Evolutionary conservation across 768 basidiomycete species (phyloP), one percentile per base, ranked within the genome.

Genomic region (Phanerochaete carnosa): DNA sequence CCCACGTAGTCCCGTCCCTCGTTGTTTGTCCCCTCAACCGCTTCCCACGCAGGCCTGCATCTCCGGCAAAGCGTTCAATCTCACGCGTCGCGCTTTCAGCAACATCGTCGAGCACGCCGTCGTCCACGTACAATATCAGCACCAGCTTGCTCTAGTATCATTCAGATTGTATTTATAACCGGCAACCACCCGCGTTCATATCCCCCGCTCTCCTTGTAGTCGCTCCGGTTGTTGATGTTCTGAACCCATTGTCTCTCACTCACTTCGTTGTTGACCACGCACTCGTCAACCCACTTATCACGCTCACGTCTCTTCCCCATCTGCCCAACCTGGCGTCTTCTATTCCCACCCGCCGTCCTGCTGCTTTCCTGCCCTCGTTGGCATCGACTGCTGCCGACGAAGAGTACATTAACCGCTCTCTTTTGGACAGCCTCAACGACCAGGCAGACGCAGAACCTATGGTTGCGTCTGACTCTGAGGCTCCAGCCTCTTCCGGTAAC

Each of bases 361-460:
- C 64, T 15, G 64, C 71, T 43, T 68, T 73, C 63, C 56, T 66
- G 52, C 59, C 67, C 59, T 26, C 23, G 25, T 19, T 37, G 11
- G 60, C 63, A 46, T 56, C 72, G 33, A 67, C 65, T 52, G 62
- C 69, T 30, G 64, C 69, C 50, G 88, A 86, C 83, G 91, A 93
- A 83, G 90, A 89, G 75, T 86, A 87, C 69, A 91, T 93, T 72
- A 93, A 92, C 79, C 87, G 87, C 72, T 92, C 90, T 57, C 82
- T 93, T 60, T 77, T 93, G 66, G 91, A 90, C 74, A 89, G 87
- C 45, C 82, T 94, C 70, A 86, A 93, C 82, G 89, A 87, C 57
- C 86, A 90, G 74, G 90, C 87, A 54, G 90, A 92, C 82, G 82
- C 89, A 58, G 90, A 92, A 73, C 89, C 88, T 50, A 70, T 79